A percentile compares a stretch with the other conserved stretches of the same genome.
Evolutionary conservation across 192 early-diverging fungal species (phyloP).

Genomic region (Chytriomyces sp.): DNA sequence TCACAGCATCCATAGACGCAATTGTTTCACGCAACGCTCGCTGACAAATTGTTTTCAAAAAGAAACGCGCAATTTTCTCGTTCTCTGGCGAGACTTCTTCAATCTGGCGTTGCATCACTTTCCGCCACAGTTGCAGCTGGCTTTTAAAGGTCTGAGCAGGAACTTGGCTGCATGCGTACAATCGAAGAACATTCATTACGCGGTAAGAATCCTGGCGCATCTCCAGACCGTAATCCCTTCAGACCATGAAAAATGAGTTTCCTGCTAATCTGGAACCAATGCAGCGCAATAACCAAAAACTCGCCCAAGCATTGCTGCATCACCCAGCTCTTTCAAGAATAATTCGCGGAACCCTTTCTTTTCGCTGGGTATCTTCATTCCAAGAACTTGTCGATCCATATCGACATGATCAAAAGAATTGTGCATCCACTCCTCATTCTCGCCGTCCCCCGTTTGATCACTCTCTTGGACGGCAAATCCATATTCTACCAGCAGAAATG

Average conservation of each 20-base stretch:
- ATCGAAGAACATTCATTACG: slow-evolving; percentile 32
- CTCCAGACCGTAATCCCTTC: slow-evolving; percentile 27
- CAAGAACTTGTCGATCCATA: slow-evolving; percentile 28
- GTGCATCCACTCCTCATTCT: neutral
- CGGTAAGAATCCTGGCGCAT: slow-evolving; percentile 20
- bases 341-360: slow-evolving; percentile 13
- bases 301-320: slow-evolving; percentile 18
- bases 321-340: slow-evolving; percentile 14
- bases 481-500: slow-evolving; percentile 45
- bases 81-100: slow-evolving; percentile 2
- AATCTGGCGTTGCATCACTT: slow-evolving; percentile 12
- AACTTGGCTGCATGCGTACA: slow-evolving; percentile 14
- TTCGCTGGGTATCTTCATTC: slow-evolving; percentile 19
- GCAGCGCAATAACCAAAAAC: neutral
- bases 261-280: too few relatives aligned
- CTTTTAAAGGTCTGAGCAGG: neutral
- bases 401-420: slow-evolving; percentile 35
- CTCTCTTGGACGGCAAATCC: slow-evolving; percentile 36
- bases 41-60: slow-evolving; percentile 6
- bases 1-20: neutral
- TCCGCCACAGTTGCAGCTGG: slow-evolving; percentile 14
- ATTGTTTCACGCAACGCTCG: neutral
- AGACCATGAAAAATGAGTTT: neutral
- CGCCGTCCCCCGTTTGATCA: neutral
- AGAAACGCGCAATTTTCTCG: neutral